These are phyloP conservation scores for Mortierella sp. DNA, from an alignment of 371 early-diverging fungal species.

Conservation along the genomic window DNA sequence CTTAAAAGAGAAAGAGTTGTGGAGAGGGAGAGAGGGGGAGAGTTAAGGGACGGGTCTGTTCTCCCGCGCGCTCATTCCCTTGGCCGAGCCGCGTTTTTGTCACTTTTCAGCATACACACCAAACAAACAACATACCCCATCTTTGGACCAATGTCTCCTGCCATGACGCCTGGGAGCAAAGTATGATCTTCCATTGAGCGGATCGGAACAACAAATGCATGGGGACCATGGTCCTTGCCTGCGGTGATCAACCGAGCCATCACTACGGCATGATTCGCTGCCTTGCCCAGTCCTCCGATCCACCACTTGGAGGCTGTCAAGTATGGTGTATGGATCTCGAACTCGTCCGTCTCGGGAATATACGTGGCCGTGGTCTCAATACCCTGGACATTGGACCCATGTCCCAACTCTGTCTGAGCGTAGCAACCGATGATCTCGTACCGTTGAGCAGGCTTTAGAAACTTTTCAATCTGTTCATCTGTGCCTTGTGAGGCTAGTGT, in stretches of 20 bases:
- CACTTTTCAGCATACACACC: slow-evolving; percentile 70
- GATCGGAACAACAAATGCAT: slow-evolving; percentile 77
- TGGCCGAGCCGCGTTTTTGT: neutral
- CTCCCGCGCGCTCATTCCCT: neutral
- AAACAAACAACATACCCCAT: slow-evolving; percentile 79
- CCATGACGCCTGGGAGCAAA: slow-evolving; percentile 69
- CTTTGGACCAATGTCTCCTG: slow-evolving; percentile 79
- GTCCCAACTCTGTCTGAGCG: slow-evolving; percentile 92
- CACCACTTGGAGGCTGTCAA: slow-evolving; percentile 96
- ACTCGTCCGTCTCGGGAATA: slow-evolving; percentile 84
- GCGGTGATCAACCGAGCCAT: slow-evolving; percentile 85
- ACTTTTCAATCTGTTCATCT: slow-evolving; percentile 81
- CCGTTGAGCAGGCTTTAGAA: slow-evolving; percentile 79
- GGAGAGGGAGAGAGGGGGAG: neutral
- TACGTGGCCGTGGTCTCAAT: slow-evolving; percentile 94
- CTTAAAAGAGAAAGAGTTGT: slow-evolving; percentile 41
- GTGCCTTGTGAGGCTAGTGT: slow-evolving; percentile 77
- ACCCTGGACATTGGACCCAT: slow-evolving; percentile 92
- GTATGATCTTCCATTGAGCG: slow-evolving; percentile 70
- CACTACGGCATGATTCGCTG: slow-evolving; percentile 88
- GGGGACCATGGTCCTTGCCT: slow-evolving; percentile 81
- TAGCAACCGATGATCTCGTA: slow-evolving; percentile 90
- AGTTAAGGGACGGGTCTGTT: too few species aligned
- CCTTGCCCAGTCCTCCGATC: slow-evolving; percentile 91
- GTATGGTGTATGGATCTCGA: slow-evolving; percentile 90